phyloP scores from a whole-genome alignment of 2,329 filamentous ascomycete genomes.

The Westerdykella aurantiaca region DNA sequence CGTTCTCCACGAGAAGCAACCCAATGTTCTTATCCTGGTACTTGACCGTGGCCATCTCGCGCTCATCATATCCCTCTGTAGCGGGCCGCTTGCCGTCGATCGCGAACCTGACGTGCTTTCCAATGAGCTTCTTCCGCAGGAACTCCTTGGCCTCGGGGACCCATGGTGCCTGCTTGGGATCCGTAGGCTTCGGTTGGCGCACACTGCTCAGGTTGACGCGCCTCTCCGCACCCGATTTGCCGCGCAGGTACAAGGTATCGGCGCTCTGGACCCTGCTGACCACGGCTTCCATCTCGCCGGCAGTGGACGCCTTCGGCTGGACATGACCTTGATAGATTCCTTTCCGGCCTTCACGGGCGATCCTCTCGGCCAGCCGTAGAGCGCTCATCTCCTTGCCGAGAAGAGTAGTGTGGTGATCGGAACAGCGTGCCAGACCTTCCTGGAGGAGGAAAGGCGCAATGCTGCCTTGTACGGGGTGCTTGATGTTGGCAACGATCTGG shows the following conservation, averaged over 20 bases:
- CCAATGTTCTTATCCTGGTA: constrained; percentile 83
- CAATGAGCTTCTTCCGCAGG: constrained; percentile 85
- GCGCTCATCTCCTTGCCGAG: constrained; percentile 82
- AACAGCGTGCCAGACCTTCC: constrained; percentile 84
- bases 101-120: constrained; percentile 85
- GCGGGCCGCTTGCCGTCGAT: constrained; percentile 89
- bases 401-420: constrained; percentile 91
- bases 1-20: constrained; percentile 78
- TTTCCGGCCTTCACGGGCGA: constrained; percentile 68
- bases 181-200: constrained; percentile 82
- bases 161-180: constrained; percentile 83
- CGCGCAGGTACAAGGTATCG: constrained; percentile 81
- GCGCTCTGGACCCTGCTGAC: constrained; percentile 82
- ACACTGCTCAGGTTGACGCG: constrained; percentile 89
- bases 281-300: constrained; percentile 67
- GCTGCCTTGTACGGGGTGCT: constrained; percentile 78
- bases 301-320: constrained; percentile 54
- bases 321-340: constrained; percentile 79
- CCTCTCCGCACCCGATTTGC: constrained; percentile 80
- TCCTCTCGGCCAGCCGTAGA: constrained; percentile 79
- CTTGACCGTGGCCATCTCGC: constrained; percentile 85
- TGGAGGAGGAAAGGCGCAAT: constrained; percentile 88
- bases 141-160: constrained; percentile 94
- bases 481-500: constrained; percentile 79
- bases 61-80: constrained; percentile 84